Evolutionary conservation across 768 basidiomycete species (phyloP).

Genomic region (Leccinum truebloodii): DNA sequence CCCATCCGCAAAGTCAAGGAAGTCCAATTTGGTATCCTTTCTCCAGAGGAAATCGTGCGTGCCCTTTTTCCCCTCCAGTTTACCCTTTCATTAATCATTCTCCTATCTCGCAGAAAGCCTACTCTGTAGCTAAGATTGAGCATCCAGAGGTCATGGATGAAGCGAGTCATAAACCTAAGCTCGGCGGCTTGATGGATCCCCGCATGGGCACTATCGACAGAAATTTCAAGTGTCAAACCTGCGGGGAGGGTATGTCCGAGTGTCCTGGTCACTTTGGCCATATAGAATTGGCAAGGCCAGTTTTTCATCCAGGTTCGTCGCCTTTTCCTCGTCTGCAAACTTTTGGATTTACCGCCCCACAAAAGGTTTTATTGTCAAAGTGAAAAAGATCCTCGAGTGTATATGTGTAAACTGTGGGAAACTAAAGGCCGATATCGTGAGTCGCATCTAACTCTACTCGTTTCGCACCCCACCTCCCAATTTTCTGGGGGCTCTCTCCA

Average conservation of each 20-base stretch:
- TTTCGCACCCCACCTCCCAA: slow-evolving; percentile 92
- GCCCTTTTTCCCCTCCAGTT: not conserved
- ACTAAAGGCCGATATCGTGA: slow-evolving; percentile 96
- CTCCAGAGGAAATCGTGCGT: slow-evolving; percentile 94
- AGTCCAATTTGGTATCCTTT: slow-evolving; percentile 98
- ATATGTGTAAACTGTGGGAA: slow-evolving; percentile 99
- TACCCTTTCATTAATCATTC: slow-evolving; percentile 9
- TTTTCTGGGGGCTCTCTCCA: slow-evolving; percentile 99
- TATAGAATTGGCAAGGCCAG: slow-evolving; percentile 95
- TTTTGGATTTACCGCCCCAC: not conserved
- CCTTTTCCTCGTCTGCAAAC: not conserved
- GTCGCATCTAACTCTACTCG: slow-evolving; percentile 83
- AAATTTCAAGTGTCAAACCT: slow-evolving; percentile 99
- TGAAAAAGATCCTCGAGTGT: slow-evolving; percentile 99
- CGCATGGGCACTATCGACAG: slow-evolving; percentile 97
- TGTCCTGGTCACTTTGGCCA: slow-evolving; percentile 99
- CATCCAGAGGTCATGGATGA: slow-evolving; percentile 99
- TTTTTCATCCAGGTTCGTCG: slow-evolving; percentile 89
- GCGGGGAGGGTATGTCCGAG: slow-evolving; percentile 99
- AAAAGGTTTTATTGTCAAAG: slow-evolving; percentile 93
- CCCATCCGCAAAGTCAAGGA: slow-evolving; percentile 95
- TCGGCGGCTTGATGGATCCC: slow-evolving; percentile 95
- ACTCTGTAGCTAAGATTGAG: slow-evolving; percentile 97
- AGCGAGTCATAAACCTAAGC: slow-evolving; percentile 83
- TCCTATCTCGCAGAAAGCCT: slow-evolving; percentile 77